A percentile compares a stretch with the other conserved stretches of the same genome.
Evolutionary conservation across 2,329 filamentous ascomycete genomes (phyloP).

Genomic region (Whalleya microplaca): DNA sequence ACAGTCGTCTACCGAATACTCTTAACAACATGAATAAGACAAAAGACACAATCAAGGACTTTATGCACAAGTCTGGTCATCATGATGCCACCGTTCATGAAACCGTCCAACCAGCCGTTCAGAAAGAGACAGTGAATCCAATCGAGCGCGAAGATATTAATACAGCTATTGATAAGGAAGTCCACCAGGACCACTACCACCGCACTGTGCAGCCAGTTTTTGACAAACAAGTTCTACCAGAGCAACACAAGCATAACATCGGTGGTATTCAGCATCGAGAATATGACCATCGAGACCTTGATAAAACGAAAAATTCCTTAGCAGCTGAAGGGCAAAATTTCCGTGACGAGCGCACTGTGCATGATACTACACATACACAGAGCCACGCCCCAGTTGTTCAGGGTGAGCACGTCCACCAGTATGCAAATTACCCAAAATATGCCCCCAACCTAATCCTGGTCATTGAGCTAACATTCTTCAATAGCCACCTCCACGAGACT

Average conservation of each 20-base stretch:
- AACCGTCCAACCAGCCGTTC: conserved; percentile 61
- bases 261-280: conserved; percentile 62
- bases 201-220: conserved; percentile 68
- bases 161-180: conserved; percentile 68
- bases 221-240: conserved; percentile 47
- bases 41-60: conserved; percentile 63
- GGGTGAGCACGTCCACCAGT: conserved; percentile 67
- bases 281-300: conserved; percentile 62
- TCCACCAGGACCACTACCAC: conserved; percentile 75
- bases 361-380: conserved; percentile 53
- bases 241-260: conserved; percentile 65
- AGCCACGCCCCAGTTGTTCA: conserved; percentile 52
- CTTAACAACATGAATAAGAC: conserved; percentile 63
- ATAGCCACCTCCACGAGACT: conserved; percentile 63
- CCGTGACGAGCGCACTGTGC: conserved; percentile 51
- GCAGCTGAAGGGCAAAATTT: conserved; percentile 58
- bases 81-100: conserved; percentile 74
- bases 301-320: conserved; percentile 50
- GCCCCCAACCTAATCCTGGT: no score
- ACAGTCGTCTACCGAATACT: conserved; percentile 10
- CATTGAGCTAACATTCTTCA: background rate
- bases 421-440: conserved; percentile 1
- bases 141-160: conserved; percentile 64
- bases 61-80: conserved; percentile 64
- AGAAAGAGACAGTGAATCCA: conserved; percentile 62